phyloP scores from a whole-genome alignment of 495 filamentous ascomycete genomes.

The Neurospora africana region DNA sequence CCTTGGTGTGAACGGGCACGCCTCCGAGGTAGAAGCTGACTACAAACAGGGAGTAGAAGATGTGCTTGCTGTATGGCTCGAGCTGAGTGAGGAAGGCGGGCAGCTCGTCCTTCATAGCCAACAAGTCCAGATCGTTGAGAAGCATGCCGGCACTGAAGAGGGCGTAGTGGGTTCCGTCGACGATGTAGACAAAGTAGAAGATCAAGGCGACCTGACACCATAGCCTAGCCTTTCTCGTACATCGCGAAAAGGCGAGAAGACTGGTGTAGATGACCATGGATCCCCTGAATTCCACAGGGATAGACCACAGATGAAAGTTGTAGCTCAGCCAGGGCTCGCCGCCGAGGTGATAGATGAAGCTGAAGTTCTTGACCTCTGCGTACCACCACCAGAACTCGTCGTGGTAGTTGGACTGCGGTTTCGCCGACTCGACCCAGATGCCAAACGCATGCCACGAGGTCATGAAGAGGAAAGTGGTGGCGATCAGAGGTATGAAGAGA shows the following conservation, averaged over 20 bases:
- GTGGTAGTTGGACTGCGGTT: conserved; percentile 23
- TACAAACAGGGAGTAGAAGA: conserved; percentile 36
- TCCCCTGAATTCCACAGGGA: conserved; percentile 31
- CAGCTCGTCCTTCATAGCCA: conserved; percentile 29
- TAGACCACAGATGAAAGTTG: conserved; percentile 35
- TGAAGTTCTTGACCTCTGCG: conserved; percentile 48
- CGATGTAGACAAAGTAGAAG: conserved; percentile 36
- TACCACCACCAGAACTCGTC: conserved; percentile 47
- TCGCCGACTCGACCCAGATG: conserved; percentile 24
- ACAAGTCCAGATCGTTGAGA: conserved; percentile 38
- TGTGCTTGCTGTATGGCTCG: conserved; percentile 29
- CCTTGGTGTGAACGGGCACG: conserved; percentile 28
- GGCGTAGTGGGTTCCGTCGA: conserved; percentile 34
- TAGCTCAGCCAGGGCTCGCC: conserved; percentile 28
- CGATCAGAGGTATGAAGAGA: conserved; percentile 27
- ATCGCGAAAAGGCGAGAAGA: conserved; percentile 30
- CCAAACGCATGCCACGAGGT: conserved; percentile 38
- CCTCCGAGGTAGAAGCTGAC: conserved; percentile 35
- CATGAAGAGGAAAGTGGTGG: conserved; percentile 40
- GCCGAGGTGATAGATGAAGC: conserved; percentile 39
- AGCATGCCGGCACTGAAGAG: conserved; percentile 38
- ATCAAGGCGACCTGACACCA: conserved; percentile 22
- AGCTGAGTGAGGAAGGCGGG: conserved; percentile 25
- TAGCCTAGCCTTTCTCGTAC: conserved; percentile 21
- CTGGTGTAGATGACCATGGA: conserved; percentile 39